Evolutionary conservation across 495 filamentous ascomycete genomes (phyloP), one percentile per base, ranked within the genome.

Genomic region (Tuber indicum): DNA sequence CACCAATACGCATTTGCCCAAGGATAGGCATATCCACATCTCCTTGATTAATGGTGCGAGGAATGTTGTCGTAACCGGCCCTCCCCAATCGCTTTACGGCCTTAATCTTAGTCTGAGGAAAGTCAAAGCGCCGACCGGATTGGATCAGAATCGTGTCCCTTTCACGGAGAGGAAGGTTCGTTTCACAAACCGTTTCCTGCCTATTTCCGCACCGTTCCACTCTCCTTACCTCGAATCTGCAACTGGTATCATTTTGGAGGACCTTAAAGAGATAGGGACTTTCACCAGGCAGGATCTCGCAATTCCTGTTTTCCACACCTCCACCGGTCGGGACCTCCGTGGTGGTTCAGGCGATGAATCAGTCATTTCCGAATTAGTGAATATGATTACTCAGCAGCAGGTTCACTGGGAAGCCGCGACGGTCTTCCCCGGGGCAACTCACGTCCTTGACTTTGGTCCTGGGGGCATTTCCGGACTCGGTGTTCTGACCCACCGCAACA

Each of bases 201-300:
- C 96, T 44, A 98, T 99, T 84, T 97, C 94, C 2, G 92, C 96
- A 14, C 96, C 96, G 10, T 99, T 99, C 87, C 96, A 99, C 86
- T 98, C 96, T 87, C 91, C 91, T 76, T 97, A 97, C 81, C 89
- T 99, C 62, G 87, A 89, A 69, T 89, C 92, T 66, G 94, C 96
- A 3, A 91, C 91, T 23, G 88, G 90, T 71, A 88, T 92, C 66
- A 92, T 98, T 74, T 87, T 92, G 58, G 91, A 97, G 76, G 96
- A 99, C 82, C 87, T 98, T 66, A 92, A 93, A 81, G 91, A 93
- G 81, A 85, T 99, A 41, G 84, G 88, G 12, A 93, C 97, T 44
- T 87, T 90, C 62, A 88, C 88, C 72, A 72, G 79, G 36, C 86
- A 88, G 75, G 88, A 88, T 8, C 87, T 98, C 36, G 90, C 86